Conservation (phyloP, 2,329 filamentous ascomycete species). For the Talaromyces sp. region DNA sequence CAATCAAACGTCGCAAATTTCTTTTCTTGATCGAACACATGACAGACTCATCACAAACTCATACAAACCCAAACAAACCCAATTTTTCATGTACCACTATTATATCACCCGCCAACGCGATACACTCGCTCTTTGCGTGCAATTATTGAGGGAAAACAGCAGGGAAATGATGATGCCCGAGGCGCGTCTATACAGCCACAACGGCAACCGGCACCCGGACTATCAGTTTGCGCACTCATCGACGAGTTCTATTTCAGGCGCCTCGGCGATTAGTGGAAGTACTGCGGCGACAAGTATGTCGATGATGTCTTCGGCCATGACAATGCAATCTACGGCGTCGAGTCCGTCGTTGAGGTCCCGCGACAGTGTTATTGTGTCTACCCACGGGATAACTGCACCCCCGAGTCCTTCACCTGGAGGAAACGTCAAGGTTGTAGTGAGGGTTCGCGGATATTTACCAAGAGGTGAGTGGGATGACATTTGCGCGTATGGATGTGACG, state of each 20-base stretch:
- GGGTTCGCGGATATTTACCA: conserved; percentile 72
- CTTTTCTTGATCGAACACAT: conserved; percentile 4
- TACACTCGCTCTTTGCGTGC: conserved; percentile 34
- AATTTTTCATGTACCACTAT: conserved; percentile 37
- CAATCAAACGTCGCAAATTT: conserved; percentile 8
- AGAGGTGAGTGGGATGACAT: conserved; percentile 52
- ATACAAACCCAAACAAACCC: background rate
- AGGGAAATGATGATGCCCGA: conserved; percentile 38
- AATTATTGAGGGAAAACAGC: conserved; percentile 34
- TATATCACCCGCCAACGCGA: conserved; percentile 36
- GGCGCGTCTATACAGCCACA: conserved; percentile 31
- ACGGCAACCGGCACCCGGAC: background rate
- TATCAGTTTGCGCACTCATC: conserved; percentile 27
- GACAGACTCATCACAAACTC: background rate
- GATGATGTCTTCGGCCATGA: conserved; percentile 30
- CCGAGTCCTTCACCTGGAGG: conserved; percentile 56
- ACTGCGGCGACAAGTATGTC: conserved; percentile 34
- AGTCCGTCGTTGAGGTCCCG: conserved; percentile 71
- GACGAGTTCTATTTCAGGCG: conserved; percentile 29
- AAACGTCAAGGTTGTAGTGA: conserved; percentile 77
- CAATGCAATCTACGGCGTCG: conserved; percentile 60
- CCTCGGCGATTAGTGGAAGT: conserved; percentile 31
- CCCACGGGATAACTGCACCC: conserved; percentile 42
- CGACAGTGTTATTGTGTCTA: conserved; percentile 58
- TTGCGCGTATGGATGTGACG: too few relatives aligned